Percentiles rank a stretch among this genome's conserved stretches.
Conservation (phyloP, 2,329 filamentous ascomycete genomes). For the Pseudodiploospora longispora region DNA sequence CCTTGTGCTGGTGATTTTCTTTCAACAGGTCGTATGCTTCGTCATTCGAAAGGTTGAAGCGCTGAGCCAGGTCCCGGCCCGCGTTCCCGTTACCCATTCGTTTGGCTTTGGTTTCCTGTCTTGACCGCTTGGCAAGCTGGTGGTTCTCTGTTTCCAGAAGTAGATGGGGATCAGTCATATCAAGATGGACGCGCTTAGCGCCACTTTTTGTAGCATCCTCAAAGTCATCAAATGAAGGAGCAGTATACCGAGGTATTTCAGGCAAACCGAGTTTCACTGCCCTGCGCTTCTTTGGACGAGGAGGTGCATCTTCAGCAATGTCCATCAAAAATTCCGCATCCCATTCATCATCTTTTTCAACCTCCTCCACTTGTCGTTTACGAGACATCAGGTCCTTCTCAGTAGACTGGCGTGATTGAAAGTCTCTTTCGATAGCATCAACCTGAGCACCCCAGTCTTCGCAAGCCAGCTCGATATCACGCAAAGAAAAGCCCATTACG, state of each 20-base stretch:
- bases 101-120: constrained; percentile 49
- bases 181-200: constrained; percentile 71
- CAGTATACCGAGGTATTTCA: constrained; percentile 48
- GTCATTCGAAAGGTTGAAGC: constrained; percentile 96
- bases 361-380: constrained; percentile 23
- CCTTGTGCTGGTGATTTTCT: constrained; percentile 93
- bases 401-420: constrained; percentile 22
- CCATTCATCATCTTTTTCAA: constrained; percentile 52
- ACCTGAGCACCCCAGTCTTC: constrained; percentile 73
- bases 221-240: constrained; percentile 74
- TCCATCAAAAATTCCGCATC: constrained; percentile 51
- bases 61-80: constrained; percentile 63
- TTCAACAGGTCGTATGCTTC: constrained; percentile 92
- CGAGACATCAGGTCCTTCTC: constrained; percentile 23
- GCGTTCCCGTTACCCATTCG: constrained; percentile 62
- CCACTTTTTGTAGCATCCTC: constrained; percentile 63
- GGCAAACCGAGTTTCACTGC: constrained; percentile 51
- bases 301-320: constrained; percentile 34
- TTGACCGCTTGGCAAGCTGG: constrained; percentile 51
- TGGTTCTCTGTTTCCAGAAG: constrained; percentile 71
- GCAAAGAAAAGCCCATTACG: constrained; percentile 66
- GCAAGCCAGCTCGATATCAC: constrained; percentile 78
- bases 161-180: constrained; percentile 81
- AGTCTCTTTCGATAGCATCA: constrained; percentile 34
- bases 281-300: constrained; percentile 60